Base-by-base conservation (phyloP, 805 yeast species). In the Cyberlindnera misumaiensis region DNA sequence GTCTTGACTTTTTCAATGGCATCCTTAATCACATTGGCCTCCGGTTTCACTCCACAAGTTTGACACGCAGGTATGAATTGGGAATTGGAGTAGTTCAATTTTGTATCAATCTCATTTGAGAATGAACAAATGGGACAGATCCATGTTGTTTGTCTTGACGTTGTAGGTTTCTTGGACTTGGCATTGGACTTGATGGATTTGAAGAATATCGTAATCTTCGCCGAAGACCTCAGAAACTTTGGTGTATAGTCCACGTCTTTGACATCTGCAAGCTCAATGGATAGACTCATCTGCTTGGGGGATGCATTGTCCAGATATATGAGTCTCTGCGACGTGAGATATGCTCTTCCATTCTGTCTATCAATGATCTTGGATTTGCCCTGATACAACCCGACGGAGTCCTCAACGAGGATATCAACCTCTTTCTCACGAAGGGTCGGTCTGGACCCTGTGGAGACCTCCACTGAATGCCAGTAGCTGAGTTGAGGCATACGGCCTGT, bases 71-170 rank as follows among this genome's bases (percentile, higher is more conserved):
- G 80, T 2, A 65, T 44, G 8, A 52, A 55, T 9, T 53, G 47
- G 1, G 45, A 35, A 11, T 50, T 56, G 18, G 35, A 34, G 32
- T 44, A 55, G 30, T 57, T 55, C 15, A 59, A 54, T 11, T 56
- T 57, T 8, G 55, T 47, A 7, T 58, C 54, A 3, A 73, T 47
- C 10, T 56, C 59, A 52, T 87, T 86, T 18, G 79, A 67, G 54
- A 68, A 83, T n/a, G 77, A 75, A 59, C 98, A 90, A 3, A 93
- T 89, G n/a, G 83, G 81, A 57, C 98, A 90, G 1, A 72, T 70
- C 98, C 98, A 90, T 24, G 39, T 44, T 2, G 44, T 46, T n/a
- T 41, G 30, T 20, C 30, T 40, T 10, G 34, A 28, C 16, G 33
- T 41, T 30, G 35, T 33, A 11, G 30, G 18, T 8, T 39, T 27